phyloP scores from a whole-genome alignment of 352 stramenopile genomes.

The Heterotrichella gracilis region DNA sequence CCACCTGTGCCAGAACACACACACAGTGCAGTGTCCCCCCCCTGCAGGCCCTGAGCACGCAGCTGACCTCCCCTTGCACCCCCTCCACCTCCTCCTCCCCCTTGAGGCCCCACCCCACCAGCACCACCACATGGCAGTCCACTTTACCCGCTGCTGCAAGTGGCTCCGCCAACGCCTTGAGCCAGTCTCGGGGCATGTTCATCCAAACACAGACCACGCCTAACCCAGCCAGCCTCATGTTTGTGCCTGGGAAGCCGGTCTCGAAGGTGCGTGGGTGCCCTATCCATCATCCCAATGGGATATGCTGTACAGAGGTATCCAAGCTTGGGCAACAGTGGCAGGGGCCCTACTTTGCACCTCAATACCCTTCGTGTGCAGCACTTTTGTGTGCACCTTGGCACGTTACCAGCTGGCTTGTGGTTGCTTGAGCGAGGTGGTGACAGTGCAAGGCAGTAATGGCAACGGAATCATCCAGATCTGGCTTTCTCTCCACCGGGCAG shows the following conservation, averaged over 20 bases:
- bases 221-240: conserved; percentile 90
- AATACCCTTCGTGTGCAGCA: neutral
- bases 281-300: conserved; percentile 4
- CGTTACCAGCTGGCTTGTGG: neutral
- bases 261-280: conserved; percentile 29
- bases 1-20: no score
- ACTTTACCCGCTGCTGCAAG: no score
- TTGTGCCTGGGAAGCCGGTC: conserved; percentile 52
- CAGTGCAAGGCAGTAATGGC: conserved; percentile 14
- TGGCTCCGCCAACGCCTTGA: no score
- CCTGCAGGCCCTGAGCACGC: no score
- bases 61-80: no score
- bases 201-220: conserved; percentile 87
- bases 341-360: conserved; percentile 11
- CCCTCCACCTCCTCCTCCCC: no score
- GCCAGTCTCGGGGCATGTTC: conserved; percentile 42
- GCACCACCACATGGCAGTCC: no score
- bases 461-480: no score
- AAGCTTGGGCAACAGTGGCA: conserved; percentile 14
- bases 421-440: neutral
- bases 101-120: no score
- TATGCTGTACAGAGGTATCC: conserved; percentile 16
- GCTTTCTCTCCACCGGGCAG: no score
- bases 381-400: neutral
- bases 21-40: no score